phyloP scores from a whole-genome alignment of 2,329 filamentous ascomycete species.

The Trichoderma koningii region DNA sequence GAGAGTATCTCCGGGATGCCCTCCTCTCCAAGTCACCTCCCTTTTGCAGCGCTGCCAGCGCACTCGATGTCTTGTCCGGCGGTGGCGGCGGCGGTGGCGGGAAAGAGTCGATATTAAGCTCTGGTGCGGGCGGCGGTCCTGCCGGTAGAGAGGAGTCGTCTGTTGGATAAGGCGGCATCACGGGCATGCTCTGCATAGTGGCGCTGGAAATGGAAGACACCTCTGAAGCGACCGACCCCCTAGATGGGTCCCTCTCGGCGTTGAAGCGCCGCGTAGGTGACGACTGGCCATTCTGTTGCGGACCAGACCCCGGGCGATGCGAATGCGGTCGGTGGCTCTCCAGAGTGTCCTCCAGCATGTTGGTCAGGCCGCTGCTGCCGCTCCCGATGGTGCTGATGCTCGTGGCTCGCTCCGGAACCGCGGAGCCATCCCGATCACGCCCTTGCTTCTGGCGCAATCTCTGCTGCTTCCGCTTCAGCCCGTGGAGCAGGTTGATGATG shows the following conservation, averaged over 20 bases:
- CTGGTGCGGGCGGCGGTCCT: constrained; percentile 40
- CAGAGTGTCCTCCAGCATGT: constrained; percentile 61
- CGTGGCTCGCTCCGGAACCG: constrained; percentile 53
- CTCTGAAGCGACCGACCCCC: constrained; percentile 54
- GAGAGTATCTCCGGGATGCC: constrained; percentile 90
- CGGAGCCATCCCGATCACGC: constrained; percentile 50
- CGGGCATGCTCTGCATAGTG: constrained; percentile 74
- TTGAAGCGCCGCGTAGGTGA: constrained; percentile 54
- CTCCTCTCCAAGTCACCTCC: constrained; percentile 90
- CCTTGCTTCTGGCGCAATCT: constrained; percentile 69
- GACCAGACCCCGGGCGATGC: constrained; percentile 38
- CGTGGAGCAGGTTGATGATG: constrained; percentile 95
- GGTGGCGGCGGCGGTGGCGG: constrained; percentile 71
- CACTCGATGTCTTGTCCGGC: constrained; percentile 78
- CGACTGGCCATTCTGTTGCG: constrained; percentile 38
- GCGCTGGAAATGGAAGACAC: constrained; percentile 72
- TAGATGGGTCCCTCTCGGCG: constrained; percentile 54
- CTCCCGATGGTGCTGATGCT: constrained; percentile 63
- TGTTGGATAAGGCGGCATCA: constrained; percentile 70
- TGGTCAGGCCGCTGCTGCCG: constrained; percentile 57
- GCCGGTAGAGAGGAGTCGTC: constrained; percentile 57
- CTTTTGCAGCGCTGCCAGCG: constrained; percentile 84
- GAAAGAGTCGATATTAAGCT: constrained; percentile 64
- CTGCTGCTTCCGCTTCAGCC: constrained; percentile 95
- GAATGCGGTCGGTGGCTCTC: constrained; percentile 52